Evolutionary conservation across 2,329 filamentous ascomycete genomes (phyloP).

Genomic region (Penicillium brevicompactum): DNA sequence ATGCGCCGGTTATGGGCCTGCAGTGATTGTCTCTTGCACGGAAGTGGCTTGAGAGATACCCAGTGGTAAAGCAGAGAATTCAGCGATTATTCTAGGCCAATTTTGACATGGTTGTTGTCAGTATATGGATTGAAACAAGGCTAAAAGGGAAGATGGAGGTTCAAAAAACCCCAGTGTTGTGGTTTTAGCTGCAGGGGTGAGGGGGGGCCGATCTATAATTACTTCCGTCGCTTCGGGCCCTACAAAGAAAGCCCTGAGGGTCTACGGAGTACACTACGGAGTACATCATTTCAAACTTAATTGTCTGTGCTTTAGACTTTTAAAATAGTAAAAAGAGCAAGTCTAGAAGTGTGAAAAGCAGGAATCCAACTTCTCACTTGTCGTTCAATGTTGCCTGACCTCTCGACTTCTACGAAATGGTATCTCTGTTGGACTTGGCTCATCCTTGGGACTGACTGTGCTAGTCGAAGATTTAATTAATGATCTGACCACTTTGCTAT

Average conservation of each 20-base stretch:
- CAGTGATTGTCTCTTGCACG: neutral
- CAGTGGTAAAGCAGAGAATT: neutral
- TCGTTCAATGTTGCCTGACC: slow-evolving; percentile 5
- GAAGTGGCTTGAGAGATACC: neutral
- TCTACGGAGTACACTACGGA: neutral
- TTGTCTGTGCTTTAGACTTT: slow-evolving; percentile 11
- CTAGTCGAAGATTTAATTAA: neutral
- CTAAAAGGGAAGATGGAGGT: slow-evolving; percentile 15
- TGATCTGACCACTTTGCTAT: slow-evolving; percentile 1
- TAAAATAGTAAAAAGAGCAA: neutral
- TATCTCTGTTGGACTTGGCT: neutral
- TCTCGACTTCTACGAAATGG: neutral
- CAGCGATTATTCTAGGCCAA: neutral
- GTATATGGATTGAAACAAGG: slow-evolving; percentile 9
- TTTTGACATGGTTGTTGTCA: slow-evolving; percentile 6
- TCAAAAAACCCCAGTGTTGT: slow-evolving; percentile 30
- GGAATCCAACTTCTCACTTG: neutral
- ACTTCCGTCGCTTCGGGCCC: slow-evolving; percentile 18
- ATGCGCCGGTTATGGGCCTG: neutral
- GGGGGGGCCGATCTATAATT: slow-evolving; percentile 32
- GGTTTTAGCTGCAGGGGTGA: slow-evolving; percentile 37
- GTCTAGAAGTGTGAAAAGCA: neutral
- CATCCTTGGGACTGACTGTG: neutral
- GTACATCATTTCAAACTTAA: slow-evolving; percentile 1
- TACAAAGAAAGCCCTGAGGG: slow-evolving; percentile 2